Percentiles rank a stretch among this genome's conserved stretches.
These are phyloP conservation scores for Mortierella claussenii DNA, from an alignment of 192 early-diverging fungal species.

Conservation along the genomic window DNA sequence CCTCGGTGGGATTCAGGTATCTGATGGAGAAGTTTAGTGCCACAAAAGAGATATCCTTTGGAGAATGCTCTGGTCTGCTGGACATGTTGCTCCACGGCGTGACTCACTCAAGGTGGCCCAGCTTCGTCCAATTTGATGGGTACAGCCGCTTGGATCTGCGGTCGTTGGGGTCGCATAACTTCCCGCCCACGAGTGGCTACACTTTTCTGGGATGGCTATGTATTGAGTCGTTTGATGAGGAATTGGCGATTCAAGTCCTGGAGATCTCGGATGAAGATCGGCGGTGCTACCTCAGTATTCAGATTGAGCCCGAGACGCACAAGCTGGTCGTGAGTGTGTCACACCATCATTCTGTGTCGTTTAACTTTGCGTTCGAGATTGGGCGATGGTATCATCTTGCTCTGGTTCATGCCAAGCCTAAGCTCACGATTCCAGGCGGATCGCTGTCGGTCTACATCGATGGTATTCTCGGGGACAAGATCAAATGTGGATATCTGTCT, in stretches of 20 bases:
- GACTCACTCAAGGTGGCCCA: constrained; percentile 65
- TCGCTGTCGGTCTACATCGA: constrained; percentile 71
- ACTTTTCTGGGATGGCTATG: constrained; percentile 71
- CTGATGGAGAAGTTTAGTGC: constrained; percentile 65
- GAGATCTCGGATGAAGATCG: constrained; percentile 62
- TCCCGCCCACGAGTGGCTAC: constrained; percentile 69
- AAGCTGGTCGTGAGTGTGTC: constrained; percentile 56
- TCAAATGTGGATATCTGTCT: constrained; percentile 68
- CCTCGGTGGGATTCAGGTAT: constrained; percentile 62
- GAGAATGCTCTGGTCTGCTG: constrained; percentile 53
- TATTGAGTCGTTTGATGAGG: constrained; percentile 65
- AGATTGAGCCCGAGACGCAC: constrained; percentile 58
- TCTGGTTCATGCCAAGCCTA: constrained; percentile 69
- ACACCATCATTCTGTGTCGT: constrained; percentile 57
- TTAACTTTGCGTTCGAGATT: constrained; percentile 63
- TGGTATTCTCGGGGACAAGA: constrained; percentile 63
- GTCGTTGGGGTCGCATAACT: constrained; percentile 53
- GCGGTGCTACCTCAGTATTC: constrained; percentile 55
- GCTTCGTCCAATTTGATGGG: constrained; percentile 71
- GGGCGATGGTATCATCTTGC: constrained; percentile 76
- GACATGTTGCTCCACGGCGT: constrained; percentile 66
- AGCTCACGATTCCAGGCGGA: constrained; percentile 51
- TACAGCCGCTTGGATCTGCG: constrained; percentile 59
- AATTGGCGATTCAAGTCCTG: constrained; percentile 55
- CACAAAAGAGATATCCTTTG: constrained; percentile 47